Evolutionary conservation across 495 filamentous ascomycete species (phyloP), one percentile per base, ranked within the genome.

Genomic region (Cryomyces minteri): DNA sequence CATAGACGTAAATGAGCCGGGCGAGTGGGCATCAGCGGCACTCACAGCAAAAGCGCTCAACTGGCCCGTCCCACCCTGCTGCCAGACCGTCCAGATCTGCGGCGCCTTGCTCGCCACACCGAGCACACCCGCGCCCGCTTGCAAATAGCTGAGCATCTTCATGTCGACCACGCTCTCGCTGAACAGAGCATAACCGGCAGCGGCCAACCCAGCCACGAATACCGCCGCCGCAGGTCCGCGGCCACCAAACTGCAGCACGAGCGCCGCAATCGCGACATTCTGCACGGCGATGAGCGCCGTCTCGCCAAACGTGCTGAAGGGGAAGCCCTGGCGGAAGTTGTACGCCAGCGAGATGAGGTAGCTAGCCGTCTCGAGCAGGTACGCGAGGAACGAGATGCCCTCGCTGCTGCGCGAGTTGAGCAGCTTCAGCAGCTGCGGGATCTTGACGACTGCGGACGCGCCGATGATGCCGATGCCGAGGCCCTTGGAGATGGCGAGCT

Each of bases 281-380:
- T 98, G 90, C 39, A 78, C 76, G 10, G 86, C 72, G 49, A 98
- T 92, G 54, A 96, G 67, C 33, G 82, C 85, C 37, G 84, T 84
- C 71, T 98, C 90, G 57, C 90, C 90, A 55, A 80, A 98, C 12
- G 90, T 96, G 69, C 81, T 88, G 63, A 96, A 90, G 11, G 92
- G 88, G 57, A 92, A 94, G 5, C 79, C 79, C 54, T 85, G 80
- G 56, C 92, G 80, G 45, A 82, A 68, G 60, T 90, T 90, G 66
- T 98, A 98, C 31, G 80, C 82, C 38, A 96, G 72, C 3, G 76
- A 80, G 64, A 90, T 88, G 43, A 94, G 69, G 62, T 86, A 82
- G 52, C 75, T 73, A 48, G 76, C 69, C 7, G 86, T 94, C 63
- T 98, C 90, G 59, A 98, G 83, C 37, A 84, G 71, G 64, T 94